phyloP scores from a whole-genome alignment of 176 grass and related monocot genomes.

The Hordeum marinum region DNA sequence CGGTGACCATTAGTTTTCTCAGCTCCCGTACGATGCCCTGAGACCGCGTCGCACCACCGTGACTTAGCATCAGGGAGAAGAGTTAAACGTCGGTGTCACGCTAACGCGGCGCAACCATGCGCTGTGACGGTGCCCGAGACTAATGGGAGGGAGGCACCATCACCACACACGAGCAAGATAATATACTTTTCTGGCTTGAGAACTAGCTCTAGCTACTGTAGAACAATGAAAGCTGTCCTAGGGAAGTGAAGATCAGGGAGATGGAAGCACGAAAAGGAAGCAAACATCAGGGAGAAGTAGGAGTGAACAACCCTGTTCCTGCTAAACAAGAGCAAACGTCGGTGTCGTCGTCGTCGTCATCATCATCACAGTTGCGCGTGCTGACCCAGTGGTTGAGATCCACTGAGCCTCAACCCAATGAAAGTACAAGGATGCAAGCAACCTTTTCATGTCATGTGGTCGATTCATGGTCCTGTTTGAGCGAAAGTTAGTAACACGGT shows the following conservation, averaged over 20 bases:
- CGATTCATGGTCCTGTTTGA: background rate
- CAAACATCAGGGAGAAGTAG: too few species aligned
- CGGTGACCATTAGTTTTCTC: background rate
- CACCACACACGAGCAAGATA: background rate
- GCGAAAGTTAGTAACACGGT: background rate
- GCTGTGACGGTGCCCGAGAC: background rate
- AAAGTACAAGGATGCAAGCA: background rate
- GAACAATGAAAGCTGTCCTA: too few species aligned
- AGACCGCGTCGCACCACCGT: background rate
- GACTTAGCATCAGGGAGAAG: too few species aligned
- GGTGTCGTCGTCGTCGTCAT: background rate
- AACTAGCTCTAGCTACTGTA: too few species aligned
- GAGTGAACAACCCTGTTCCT: too few species aligned
- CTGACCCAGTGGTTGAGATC: background rate
- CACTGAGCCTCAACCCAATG: background rate
- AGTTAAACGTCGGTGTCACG: background rate
- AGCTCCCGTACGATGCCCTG: background rate
- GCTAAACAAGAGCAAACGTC: background rate
- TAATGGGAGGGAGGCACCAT: background rate
- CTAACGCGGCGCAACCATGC: background rate
- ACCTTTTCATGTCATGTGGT: background rate
- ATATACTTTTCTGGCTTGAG: too few species aligned
- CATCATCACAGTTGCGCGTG: too few species aligned
- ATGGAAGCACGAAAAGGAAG: too few species aligned
- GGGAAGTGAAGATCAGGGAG: too few species aligned